These are phyloP conservation scores for Triticum timopheevii DNA, from an alignment of 176 grass and related monocot species.

Conservation along the genomic window DNA sequence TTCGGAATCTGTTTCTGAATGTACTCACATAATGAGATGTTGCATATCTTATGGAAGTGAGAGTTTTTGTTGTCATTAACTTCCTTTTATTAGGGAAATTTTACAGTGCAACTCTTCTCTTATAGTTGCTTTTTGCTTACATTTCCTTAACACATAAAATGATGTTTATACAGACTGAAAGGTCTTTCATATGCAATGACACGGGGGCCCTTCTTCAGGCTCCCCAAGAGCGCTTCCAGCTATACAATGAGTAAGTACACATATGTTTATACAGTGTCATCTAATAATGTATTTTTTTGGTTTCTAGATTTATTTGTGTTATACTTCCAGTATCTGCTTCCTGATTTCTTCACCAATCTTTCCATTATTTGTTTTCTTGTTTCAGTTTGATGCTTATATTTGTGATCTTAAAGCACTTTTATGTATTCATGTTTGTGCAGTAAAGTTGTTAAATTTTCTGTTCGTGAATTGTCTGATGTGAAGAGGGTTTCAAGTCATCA, in stretches of 20 bases:
- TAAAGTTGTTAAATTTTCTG: slow-evolving; percentile 69
- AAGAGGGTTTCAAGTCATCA: slow-evolving; percentile 87
- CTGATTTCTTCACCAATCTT: slow-evolving; percentile 14
- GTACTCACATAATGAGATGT: neutral
- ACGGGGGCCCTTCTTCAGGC: slow-evolving; percentile 77
- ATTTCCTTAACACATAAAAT: slow-evolving; percentile 9
- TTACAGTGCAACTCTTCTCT: neutral
- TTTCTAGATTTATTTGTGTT: slow-evolving; percentile 18
- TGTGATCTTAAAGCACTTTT: slow-evolving; percentile 12
- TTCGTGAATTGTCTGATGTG: slow-evolving; percentile 65
- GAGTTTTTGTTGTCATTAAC: neutral
- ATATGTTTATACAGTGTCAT: neutral
- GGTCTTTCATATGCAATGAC: slow-evolving; percentile 86
- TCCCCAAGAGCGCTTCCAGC: slow-evolving; percentile 60
- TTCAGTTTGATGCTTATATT: slow-evolving; percentile 28
- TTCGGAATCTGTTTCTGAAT: neutral
- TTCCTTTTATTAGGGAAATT: slow-evolving; percentile 8
- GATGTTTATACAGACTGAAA: slow-evolving; percentile 63
- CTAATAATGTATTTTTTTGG: neutral
- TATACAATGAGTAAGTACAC: slow-evolving; percentile 82
- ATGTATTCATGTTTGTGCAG: slow-evolving; percentile 49
- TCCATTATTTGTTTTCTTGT: neutral
- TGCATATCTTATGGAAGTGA: neutral
- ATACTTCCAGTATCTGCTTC: slow-evolving; percentile 6
- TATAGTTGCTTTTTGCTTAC: neutral